Evolutionary conservation across 2,329 filamentous ascomycete genomes (phyloP).

Genomic region (Botrytis pseudocinerea): DNA sequence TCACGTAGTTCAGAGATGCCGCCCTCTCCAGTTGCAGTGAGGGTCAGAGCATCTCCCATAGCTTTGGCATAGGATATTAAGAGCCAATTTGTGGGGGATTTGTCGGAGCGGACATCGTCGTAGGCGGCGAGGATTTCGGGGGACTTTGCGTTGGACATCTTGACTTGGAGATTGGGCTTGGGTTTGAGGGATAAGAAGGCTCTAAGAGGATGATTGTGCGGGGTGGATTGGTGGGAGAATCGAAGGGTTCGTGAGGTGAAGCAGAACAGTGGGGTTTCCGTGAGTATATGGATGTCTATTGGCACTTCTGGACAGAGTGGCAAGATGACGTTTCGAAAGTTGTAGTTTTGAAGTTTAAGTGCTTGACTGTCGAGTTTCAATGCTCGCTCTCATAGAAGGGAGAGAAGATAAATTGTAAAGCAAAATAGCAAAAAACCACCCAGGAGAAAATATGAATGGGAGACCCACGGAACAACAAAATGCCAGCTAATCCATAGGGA

Average conservation of each 20-base stretch:
- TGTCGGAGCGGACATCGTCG: slow-evolving; percentile 67
- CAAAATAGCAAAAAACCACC: not conserved
- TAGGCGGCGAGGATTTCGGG: slow-evolving; percentile 64
- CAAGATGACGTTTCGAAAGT: not conserved
- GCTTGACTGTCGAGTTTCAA: not conserved
- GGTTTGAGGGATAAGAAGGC: not conserved
- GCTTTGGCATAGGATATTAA: slow-evolving; percentile 61
- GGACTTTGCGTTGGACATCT: slow-evolving; percentile 57
- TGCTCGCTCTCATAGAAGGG: not conserved
- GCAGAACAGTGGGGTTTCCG: slow-evolving; percentile 3
- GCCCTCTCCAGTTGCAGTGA: slow-evolving; percentile 59
- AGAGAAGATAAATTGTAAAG: not conserved
- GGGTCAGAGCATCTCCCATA: slow-evolving; percentile 56
- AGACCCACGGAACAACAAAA: slow-evolving; percentile 22
- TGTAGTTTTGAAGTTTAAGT: not conserved
- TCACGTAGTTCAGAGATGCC: slow-evolving; percentile 59
- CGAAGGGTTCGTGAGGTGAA: not conserved
- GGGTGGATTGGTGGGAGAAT: not conserved
- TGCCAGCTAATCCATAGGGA: slow-evolving; percentile 20
- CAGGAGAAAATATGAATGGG: not conserved
- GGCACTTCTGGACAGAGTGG: not conserved
- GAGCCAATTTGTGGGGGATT: slow-evolving; percentile 65
- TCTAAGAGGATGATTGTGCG: not conserved
- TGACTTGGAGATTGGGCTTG: not conserved
- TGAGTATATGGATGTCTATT: not conserved